These are phyloP conservation scores for Pseudogymnoascus sp. DNA, from an alignment of 2,329 filamentous ascomycete genomes.

Conservation along the genomic window DNA sequence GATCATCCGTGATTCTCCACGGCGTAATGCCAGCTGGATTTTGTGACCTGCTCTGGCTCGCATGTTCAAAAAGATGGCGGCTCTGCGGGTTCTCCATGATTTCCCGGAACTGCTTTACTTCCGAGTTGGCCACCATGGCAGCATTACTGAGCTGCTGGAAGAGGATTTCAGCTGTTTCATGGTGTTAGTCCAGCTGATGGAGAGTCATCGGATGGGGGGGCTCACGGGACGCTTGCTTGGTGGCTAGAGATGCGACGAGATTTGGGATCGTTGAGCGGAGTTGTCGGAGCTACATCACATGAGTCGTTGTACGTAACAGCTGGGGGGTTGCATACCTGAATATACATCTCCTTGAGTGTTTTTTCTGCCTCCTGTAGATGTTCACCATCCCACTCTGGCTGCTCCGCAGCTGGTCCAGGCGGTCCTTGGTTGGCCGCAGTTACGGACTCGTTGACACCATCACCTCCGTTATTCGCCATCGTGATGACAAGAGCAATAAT, in stretches of 20 bases:
- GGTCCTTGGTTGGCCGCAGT: conserved; percentile 16
- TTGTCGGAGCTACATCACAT: conserved; percentile 14
- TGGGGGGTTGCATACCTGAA: conserved; percentile 23
- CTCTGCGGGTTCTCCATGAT: conserved; percentile 25
- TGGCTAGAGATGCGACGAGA: conserved; percentile 45
- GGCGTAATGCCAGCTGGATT: conserved; percentile 50
- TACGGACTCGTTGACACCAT: conserved; percentile 6
- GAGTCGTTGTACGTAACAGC: background rate
- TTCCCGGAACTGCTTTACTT: conserved; percentile 39
- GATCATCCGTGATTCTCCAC: conserved; percentile 52
- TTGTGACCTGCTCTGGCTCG: conserved; percentile 44
- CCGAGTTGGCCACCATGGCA: conserved; percentile 39
- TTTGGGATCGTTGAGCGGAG: conserved; percentile 43
- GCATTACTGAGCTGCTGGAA: conserved; percentile 43
- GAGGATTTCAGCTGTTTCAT: conserved; percentile 41
- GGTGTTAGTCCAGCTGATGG: background rate
- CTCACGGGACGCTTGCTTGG: conserved; percentile 46
- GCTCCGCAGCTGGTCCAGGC: conserved; percentile 18
- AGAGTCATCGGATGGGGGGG: conserved; percentile 10
- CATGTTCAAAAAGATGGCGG: conserved; percentile 43
- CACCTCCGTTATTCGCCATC: background rate
- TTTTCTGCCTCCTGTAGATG: conserved; percentile 26
- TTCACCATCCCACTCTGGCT: conserved; percentile 26
- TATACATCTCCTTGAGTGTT: conserved; percentile 30
- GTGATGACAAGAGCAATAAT: background rate